phyloP scores from a whole-genome alignment of 2,329 filamentous ascomycete genomes.

The Diaporthe destruens region DNA sequence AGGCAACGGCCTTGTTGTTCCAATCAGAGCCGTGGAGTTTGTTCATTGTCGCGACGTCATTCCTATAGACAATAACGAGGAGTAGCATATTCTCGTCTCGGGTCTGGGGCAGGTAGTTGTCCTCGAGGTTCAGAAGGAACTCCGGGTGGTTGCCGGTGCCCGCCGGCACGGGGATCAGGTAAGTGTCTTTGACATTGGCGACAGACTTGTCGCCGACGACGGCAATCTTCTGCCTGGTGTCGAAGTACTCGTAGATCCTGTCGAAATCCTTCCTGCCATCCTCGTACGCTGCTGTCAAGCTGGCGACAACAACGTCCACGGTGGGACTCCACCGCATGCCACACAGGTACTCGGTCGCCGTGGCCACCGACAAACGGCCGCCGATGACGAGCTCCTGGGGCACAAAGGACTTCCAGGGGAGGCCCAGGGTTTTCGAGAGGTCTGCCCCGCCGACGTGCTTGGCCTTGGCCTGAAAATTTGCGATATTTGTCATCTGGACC shows the following conservation, averaged over 20 bases:
- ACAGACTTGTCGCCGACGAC: conserved; percentile 83
- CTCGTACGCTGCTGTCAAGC: conserved; percentile 74
- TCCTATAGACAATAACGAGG: conserved; percentile 86
- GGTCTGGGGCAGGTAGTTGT: conserved; percentile 80
- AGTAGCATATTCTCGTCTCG: conserved; percentile 83
- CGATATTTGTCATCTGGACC: conserved; percentile 81
- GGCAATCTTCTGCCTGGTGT: conserved; percentile 84
- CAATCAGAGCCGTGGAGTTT: conserved; percentile 51
- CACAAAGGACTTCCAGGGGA: conserved; percentile 80
- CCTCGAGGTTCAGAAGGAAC: conserved; percentile 89
- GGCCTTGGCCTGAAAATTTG: conserved; percentile 81
- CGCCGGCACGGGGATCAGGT: conserved; percentile 86
- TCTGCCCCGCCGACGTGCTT: conserved; percentile 89
- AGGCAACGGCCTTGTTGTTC: conserved; percentile 45
- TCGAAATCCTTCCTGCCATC: conserved; percentile 74
- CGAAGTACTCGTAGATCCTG: conserved; percentile 88
- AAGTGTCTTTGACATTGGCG: conserved; percentile 87
- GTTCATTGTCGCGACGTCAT: conserved; percentile 60
- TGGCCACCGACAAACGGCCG: conserved; percentile 83
- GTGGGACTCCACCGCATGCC: conserved; percentile 84
- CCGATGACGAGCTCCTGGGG: conserved; percentile 78
- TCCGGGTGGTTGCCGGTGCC: conserved; percentile 80
- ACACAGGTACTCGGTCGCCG: conserved; percentile 92
- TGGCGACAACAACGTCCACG: conserved; percentile 87
- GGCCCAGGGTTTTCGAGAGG: conserved; percentile 67